Percentiles rank a stretch among this genome's conserved stretches.
These are phyloP conservation scores for Bruguiera hainesii DNA, from an alignment of 441 rosid species.

Conservation along the genomic window DNA sequence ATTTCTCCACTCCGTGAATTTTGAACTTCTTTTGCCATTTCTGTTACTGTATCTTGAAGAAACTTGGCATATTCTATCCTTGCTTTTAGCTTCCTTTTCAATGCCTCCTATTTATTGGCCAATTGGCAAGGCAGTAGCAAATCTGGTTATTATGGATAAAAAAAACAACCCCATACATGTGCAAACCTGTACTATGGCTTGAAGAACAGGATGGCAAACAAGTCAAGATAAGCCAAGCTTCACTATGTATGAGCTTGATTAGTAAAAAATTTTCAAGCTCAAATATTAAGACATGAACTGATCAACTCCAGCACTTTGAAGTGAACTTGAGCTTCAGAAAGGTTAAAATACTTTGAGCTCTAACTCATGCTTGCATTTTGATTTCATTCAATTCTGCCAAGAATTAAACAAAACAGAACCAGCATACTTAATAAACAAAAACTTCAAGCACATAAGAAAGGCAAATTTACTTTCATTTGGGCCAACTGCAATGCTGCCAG, in stretches of 20 bases:
- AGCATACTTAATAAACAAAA: constrained; percentile 26
- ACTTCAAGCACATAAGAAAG: constrained; percentile 30
- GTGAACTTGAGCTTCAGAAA: neutral
- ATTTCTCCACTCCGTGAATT: constrained; percentile 35
- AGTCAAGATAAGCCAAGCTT: constrained; percentile 5
- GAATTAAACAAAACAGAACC: too few species aligned
- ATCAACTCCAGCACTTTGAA: neutral
- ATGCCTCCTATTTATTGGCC: constrained; percentile 51
- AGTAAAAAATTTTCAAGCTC: neutral
- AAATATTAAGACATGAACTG: neutral
- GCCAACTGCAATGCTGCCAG: neutral
- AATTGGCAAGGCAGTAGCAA: neutral
- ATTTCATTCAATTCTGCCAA: too few species aligned
- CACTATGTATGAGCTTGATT: neutral
- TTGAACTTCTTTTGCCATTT: constrained; percentile 99
- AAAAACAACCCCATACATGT: neutral
- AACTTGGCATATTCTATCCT: constrained; percentile 94
- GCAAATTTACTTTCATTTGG: neutral
- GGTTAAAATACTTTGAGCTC: too few species aligned
- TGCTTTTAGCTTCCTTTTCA: constrained; percentile 83
- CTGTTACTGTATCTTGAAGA: constrained; percentile 86
- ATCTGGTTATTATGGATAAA: neutral
- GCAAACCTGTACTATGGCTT: neutral
- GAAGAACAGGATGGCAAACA: neutral
- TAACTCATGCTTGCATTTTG: too few species aligned